A percentile compares a stretch with the other conserved stretches of the same genome.
These are phyloP conservation scores for Lecanosticta acicola DNA, from an alignment of 2,329 filamentous ascomycete species.

Conservation along the genomic window DNA sequence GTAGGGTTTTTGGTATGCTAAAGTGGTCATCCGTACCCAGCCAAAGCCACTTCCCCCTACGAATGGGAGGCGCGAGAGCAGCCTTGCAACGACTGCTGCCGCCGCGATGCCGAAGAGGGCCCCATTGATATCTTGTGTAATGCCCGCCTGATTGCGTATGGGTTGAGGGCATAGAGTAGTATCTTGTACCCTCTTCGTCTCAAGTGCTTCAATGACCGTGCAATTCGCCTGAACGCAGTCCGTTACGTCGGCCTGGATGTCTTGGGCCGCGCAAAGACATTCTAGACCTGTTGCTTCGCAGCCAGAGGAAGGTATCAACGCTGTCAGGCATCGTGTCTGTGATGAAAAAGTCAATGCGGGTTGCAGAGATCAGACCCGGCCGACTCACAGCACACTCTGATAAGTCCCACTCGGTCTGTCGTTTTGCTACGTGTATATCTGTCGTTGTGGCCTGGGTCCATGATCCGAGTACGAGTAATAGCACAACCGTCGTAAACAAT, in stretches of 20 bases:
- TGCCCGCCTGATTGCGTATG: conserved; percentile 8
- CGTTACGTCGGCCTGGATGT: conserved; percentile 2
- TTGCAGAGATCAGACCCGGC: neutral
- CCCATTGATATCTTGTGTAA: conserved; percentile 10
- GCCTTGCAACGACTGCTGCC: conserved; percentile 7
- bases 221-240: conserved; percentile 13
- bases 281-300: conserved; percentile 9
- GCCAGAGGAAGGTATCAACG: conserved; percentile 6
- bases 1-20: neutral
- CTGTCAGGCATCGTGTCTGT: conserved; percentile 10
- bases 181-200: conserved; percentile 7
- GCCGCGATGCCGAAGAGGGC: conserved; percentile 14
- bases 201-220: conserved; percentile 9
- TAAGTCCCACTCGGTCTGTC: neutral
- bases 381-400: neutral
- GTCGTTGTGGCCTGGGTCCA: neutral
- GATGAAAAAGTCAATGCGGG: neutral
- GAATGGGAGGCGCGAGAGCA: conserved; percentile 11
- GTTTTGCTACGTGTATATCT: neutral
- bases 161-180: conserved; percentile 13
- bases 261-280: conserved; percentile 11
- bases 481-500: neutral
- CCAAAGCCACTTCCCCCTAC: conserved; percentile 15
- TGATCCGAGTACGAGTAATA: neutral
- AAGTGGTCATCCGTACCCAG: conserved; percentile 2